Base-by-base conservation (phyloP, 2,329 filamentous ascomycete genomes). In the Paraphoma sp. region DNA sequence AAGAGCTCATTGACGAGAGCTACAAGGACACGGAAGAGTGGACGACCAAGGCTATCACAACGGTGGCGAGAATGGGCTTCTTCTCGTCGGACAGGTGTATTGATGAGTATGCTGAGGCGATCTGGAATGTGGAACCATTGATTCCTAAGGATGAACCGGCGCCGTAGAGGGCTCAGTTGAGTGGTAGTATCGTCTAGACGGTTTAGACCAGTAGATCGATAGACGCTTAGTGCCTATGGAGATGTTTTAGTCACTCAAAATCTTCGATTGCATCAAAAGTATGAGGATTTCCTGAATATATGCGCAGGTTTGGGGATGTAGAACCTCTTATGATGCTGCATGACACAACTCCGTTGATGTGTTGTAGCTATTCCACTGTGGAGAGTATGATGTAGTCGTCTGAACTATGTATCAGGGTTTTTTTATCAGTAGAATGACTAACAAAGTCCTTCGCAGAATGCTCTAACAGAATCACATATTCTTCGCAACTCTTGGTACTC, bases 41-140 rank as follows among this genome's bases (percentile, higher is more conserved):
- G 95, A 80, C 96, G 56, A 89, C 87, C 60, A 97, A 97, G 85
- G 89, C 86, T 62, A 98, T 99, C 72, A 88, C 86, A 42, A 91
- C 90, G 56, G 95, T 99, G 16, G 85, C 92, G 6, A 84, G 93
- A 41, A 99, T 99, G 95, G 95, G 94, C 38, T 98, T 98, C 86
- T 98, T 98, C 82, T 93, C 88, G 67, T 94, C 90, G 62, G 94
- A 98, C 77, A 86, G 94, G 40, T 97, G 94, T 80, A 97, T 98
- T 77, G 92, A 94, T 70, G 93, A 97, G 83, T 99, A 99, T 79
- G 95, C 95, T 0, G 94, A 99, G 77, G 88, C 85, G 62, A 97
- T 99, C 76, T 99, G 95, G 95, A 98, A 98, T 73, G 83, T 97
- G 40, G 94, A 98, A 82, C 93, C 94, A 29, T 76, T 95, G 52